These are phyloP conservation scores for Penicillium goetzii DNA, from an alignment of 495 filamentous ascomycete species.

Conservation along the genomic window DNA sequence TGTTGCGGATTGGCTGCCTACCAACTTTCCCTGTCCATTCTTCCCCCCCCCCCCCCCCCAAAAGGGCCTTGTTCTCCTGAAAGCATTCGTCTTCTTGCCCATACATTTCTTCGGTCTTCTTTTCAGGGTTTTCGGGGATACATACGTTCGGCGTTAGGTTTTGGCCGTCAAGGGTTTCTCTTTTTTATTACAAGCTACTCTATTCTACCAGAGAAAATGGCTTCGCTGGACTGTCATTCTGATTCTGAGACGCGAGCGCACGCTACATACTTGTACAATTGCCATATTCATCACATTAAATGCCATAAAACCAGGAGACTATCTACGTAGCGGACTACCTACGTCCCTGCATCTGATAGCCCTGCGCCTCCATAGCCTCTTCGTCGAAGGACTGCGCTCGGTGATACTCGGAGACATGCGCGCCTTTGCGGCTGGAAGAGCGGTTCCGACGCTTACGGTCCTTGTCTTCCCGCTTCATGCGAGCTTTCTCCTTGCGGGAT, in stretches of 20 bases:
- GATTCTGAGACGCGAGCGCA: not conserved
- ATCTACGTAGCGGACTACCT: not conserved
- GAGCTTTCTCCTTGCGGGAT: conserved; percentile 21
- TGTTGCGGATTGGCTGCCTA: too few relatives aligned
- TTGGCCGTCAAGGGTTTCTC: too few relatives aligned
- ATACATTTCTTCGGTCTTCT: too few relatives aligned
- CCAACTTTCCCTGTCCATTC: too few relatives aligned
- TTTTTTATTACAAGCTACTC: too few relatives aligned
- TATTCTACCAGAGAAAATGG: not conserved
- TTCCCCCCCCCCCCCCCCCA: too few relatives aligned
- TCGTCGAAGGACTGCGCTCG: not conserved
- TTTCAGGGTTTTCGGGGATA: too few relatives aligned
- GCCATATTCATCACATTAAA: not conserved
- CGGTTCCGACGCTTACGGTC: conserved; percentile 9
- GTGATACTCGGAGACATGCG: conserved; percentile 3
- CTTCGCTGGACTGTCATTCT: not conserved
- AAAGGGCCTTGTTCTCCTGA: too few relatives aligned
- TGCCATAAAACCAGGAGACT: conserved; percentile 1
- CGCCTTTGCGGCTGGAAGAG: conserved; percentile 6
- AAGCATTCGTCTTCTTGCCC: too few relatives aligned
- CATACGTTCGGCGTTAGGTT: too few relatives aligned
- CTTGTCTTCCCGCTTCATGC: conserved; percentile 11
- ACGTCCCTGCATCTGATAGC: conserved; percentile 7
- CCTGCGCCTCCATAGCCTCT: conserved; percentile 1
- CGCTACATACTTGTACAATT: conserved; percentile 4